Evolutionary conservation across 805 yeast species (phyloP).

Genomic region (Spencermartinsiella europaea): DNA sequence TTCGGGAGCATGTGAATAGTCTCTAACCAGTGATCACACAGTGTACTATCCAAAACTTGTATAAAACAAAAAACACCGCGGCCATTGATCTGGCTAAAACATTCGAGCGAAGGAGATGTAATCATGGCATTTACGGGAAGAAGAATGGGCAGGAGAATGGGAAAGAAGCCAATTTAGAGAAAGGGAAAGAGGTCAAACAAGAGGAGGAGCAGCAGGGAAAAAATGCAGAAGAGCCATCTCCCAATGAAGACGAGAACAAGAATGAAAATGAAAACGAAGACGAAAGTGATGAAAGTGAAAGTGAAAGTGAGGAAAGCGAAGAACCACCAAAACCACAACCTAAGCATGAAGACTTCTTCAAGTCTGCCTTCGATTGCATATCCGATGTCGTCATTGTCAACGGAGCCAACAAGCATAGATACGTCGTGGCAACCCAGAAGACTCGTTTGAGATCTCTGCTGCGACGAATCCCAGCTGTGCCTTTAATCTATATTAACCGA

Average conservation of each 20-base stretch:
- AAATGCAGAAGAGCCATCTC: conserved; percentile 10
- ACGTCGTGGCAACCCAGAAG: conserved; percentile 82
- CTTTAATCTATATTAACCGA: conserved; percentile 78
- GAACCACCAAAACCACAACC: too few relatives aligned
- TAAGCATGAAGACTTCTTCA: conserved; percentile 19
- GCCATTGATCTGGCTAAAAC: conserved; percentile 78
- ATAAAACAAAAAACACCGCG: conserved; percentile 60
- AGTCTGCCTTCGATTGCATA: conserved; percentile 65
- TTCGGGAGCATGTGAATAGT: conserved; percentile 5
- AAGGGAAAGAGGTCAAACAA: background rate
- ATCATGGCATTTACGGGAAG: conserved; percentile 45
- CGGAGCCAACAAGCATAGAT: conserved; percentile 80
- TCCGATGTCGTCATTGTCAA: conserved; percentile 60
- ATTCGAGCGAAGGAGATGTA: conserved; percentile 90
- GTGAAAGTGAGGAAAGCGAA: conserved; percentile 11
- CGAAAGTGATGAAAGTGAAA: conserved; percentile 9
- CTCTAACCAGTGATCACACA: conserved; percentile 70
- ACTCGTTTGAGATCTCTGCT: conserved; percentile 60
- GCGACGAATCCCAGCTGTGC: conserved; percentile 82
- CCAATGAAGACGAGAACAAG: conserved; percentile 14
- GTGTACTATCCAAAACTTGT: conserved; percentile 86
- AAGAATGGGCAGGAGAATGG: background rate
- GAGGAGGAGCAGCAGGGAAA: too few relatives aligned
- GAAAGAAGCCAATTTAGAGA: background rate
- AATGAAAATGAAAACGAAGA: conserved; percentile 13